phyloP scores from a whole-genome alignment of 2,329 filamentous ascomycete genomes.

The Curvularia eragrostidis region DNA sequence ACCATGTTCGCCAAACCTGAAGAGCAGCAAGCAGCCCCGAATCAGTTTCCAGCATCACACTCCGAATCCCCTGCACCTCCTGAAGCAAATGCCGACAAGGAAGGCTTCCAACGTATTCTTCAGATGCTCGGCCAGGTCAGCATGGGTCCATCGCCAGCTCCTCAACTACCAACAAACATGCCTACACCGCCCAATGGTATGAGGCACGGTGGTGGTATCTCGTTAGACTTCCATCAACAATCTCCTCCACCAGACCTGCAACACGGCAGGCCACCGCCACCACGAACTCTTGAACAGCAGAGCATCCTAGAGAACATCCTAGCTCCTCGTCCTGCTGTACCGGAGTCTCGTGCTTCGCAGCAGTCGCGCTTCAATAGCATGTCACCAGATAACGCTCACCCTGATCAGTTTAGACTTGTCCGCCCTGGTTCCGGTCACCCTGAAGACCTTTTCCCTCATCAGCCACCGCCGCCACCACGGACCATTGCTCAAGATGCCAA shows the following conservation, averaged over 20 bases:
- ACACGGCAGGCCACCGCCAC: conserved; percentile 29
- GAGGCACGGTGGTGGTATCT: conserved; percentile 40
- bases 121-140: conserved; percentile 73
- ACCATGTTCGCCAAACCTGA: conserved; percentile 66
- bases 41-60: conserved; percentile 21
- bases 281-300: conserved; percentile 46
- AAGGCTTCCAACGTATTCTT: conserved; percentile 82
- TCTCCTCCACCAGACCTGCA: conserved; percentile 40
- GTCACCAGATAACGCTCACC: conserved; percentile 43
- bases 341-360: conserved; percentile 42
- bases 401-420: conserved; percentile 42
- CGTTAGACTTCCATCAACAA: conserved; percentile 42
- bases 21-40: conserved; percentile 27
- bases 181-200: conserved; percentile 37
- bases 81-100: conserved; percentile 71
- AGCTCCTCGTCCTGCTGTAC: conserved; percentile 37
- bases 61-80: conserved; percentile 36
- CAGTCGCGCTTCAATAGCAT: conserved; percentile 42
- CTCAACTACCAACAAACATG: conserved; percentile 30
- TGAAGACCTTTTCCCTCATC: conserved; percentile 40
- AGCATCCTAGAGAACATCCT: conserved; percentile 47
- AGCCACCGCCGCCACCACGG: conserved; percentile 42
- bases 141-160: conserved; percentile 26
- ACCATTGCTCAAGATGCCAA: conserved; percentile 39
- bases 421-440: conserved; percentile 42